phyloP scores from a whole-genome alignment of 768 basidiomycete species.

The Hygrophoropsis aurantiaca region DNA sequence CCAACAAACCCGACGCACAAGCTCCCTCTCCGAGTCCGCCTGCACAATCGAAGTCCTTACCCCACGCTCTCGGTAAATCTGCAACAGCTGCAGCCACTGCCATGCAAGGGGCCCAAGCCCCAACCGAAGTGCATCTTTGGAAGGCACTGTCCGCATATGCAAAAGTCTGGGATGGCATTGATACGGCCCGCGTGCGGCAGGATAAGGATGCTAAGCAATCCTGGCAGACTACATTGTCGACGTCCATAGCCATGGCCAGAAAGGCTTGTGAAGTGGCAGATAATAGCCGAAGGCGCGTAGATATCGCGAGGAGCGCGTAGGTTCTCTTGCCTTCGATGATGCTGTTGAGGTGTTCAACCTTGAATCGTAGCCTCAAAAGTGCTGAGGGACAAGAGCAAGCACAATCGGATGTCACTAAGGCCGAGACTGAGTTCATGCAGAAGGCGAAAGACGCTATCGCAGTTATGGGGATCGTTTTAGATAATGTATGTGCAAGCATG shows the following conservation, averaged over 20 bases:
- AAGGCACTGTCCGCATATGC: slow-evolving; percentile 80
- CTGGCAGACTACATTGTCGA: slow-evolving; percentile 86
- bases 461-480: slow-evolving; percentile 96
- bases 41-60: slow-evolving; percentile 89
- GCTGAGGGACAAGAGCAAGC: slow-evolving; percentile 86
- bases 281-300: slow-evolving; percentile 80
- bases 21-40: slow-evolving; percentile 51
- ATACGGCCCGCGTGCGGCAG: slow-evolving; percentile 78
- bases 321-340: slow-evolving; percentile 24
- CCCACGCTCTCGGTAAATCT: slow-evolving; percentile 89
- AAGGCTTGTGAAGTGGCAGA: slow-evolving; percentile 87
- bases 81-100: slow-evolving; percentile 58
- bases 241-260: slow-evolving; percentile 87
- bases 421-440: slow-evolving; percentile 94
- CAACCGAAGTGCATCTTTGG: slow-evolving; percentile 67
- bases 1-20: slow-evolving; percentile 81
- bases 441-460: slow-evolving; percentile 97
- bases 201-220: slow-evolving; percentile 76
- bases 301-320: slow-evolving; percentile 85
- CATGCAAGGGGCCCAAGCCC: slow-evolving; percentile 43
- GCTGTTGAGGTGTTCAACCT: not conserved
- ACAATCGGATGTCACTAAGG: slow-evolving; percentile 87
- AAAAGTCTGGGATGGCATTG: slow-evolving; percentile 80
- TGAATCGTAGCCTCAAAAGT: slow-evolving; percentile 65
- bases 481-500: slow-evolving; percentile 71